Evolutionary conservation across 2,329 filamentous ascomycete species (phyloP), one percentile per base, ranked within the genome.

Genomic region (Sphaerostilbella broomeana): DNA sequence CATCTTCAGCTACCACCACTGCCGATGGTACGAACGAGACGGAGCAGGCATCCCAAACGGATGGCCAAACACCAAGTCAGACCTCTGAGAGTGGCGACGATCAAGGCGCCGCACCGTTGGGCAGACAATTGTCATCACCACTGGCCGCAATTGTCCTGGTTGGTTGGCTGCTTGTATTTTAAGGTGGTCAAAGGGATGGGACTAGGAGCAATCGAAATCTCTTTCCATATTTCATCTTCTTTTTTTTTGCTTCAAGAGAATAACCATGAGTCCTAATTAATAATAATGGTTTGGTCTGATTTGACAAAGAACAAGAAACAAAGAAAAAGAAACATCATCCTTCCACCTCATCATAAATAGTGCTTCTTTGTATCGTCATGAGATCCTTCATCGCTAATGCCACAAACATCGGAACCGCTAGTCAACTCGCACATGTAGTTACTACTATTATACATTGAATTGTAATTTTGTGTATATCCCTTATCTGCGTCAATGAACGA

Each of bases 141-240:
- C 28, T 46, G 11, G 46, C 36, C 9, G 49, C 38, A 3, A 29
- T 50, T 3, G 13, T 51, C 15, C 30, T 40, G 9, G 22, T 50
- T 8, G 30, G 24, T 5, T 51, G 47, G 46, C 25, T 49, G 19
- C 35, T 50, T 20, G 18, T 39, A 6, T 24, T 33, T 21, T 44
- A 13, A 44, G 15, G 9, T 12, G 26, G 16, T n/a, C 11, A 11
- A 7, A 15, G 27, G 4, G 15, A 18, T 6, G 16, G 13, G 15
- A 11, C 22, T 8, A 18, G 8, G 19, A 16, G 8, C 9, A 8
- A 18, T 11, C 4, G 9, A 8, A 5, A 37, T 11, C 16, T n/a
- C 15, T 28, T 5, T n/a, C 15, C 15, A n/a, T n/a, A 28, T 28
- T 28, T n/a, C 12, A 7, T 28, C 12, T 28, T n/a, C 12, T 7